Base-by-base conservation (phyloP, 225 moss, liverwort and hornwort species). In the Sphagnum contortum region DNA sequence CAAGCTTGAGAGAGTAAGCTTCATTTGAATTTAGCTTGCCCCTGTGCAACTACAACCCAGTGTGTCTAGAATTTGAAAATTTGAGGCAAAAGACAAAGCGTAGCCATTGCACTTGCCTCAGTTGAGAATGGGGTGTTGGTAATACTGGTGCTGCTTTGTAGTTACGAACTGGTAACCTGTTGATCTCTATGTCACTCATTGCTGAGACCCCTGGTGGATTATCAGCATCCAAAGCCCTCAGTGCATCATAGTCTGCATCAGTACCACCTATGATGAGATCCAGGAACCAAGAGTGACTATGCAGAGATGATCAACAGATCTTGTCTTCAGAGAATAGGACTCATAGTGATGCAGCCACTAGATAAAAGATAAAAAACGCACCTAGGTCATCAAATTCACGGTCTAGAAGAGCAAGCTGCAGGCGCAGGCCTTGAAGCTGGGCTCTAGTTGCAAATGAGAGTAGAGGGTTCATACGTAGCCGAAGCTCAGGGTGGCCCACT, bases 371-470 rank as follows among this genome's bases (percentile, higher is more conserved):
- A 47, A 64, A 1, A 66, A 2, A 52, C 51, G 54, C 75, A 87
- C 84, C 84, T 68, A 84, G 76, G 68, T 84, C 81, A 79, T 87
- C 81, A 74, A 87, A 87, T 62, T 87, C 87, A 64, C 81, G 81
- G 74, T 87, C 81, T 70, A 87, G 72, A 9, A 81, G 76, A 64
- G 80, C 81, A 76, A 84, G 87, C 78, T 84, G 87, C 65, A 84
- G 74, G 71, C 83, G 78, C 62, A 84, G 74, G 64, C 79, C 76
- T 72, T 81, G 84, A 57, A 87, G 76, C 63, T 78, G 84, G 68
- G 83, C 78, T 76, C 81, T 79, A 63, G 81, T 76, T 50, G 78
- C 70, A 68, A 87, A 76, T 52, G 76, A 69, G 62, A 77, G 66
- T 62, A 84, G 59, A 50, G 83, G 76, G 64, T 81, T 71, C 87